These are phyloP conservation scores for Malus hybrid DNA, from an alignment of 331 rosid species.

Conservation along the genomic window DNA sequence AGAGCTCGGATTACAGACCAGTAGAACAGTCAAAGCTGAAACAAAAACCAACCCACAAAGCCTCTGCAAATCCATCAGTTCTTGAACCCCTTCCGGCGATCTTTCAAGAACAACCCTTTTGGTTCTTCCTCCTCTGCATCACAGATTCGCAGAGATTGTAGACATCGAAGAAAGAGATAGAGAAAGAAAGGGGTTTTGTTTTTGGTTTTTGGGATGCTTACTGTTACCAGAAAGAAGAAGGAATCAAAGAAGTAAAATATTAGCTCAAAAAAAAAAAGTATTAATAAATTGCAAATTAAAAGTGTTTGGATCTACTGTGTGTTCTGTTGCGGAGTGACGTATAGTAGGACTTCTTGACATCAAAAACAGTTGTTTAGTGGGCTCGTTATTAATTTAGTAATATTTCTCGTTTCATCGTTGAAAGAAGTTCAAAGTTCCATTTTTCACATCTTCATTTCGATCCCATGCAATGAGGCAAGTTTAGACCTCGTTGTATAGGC, in stretches of 20 bases:
- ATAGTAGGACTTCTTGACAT: neutral
- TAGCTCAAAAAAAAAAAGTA: too few relatives aligned
- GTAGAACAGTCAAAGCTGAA: slow-evolving; percentile 22
- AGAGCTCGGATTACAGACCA: slow-evolving; percentile 26
- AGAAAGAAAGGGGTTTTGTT: neutral
- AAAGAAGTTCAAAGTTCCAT: too few relatives aligned
- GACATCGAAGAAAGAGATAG: neutral
- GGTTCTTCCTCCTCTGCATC: slow-evolving; percentile 32
- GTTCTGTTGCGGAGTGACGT: too few relatives aligned
- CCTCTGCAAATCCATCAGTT: slow-evolving; percentile 48
- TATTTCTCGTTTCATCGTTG: too few relatives aligned
- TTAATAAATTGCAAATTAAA: too few relatives aligned
- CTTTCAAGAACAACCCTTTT: slow-evolving; percentile 15
- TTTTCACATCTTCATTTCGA: neutral
- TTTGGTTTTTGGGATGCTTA: neutral
- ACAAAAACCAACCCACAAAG: slow-evolving; percentile 21
- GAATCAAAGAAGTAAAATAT: neutral
- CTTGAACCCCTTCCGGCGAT: slow-evolving; percentile 12
- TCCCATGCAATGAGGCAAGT: neutral
- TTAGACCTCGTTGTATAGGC: neutral
- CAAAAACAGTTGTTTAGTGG: neutral
- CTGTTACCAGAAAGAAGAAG: neutral
- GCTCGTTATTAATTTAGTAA: too few relatives aligned
- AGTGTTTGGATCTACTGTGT: too few relatives aligned
- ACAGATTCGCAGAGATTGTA: slow-evolving; percentile 1